Base-by-base conservation (phyloP, 2,329 filamentous ascomycete genomes). In the Stemphylium lycopersici region DNA sequence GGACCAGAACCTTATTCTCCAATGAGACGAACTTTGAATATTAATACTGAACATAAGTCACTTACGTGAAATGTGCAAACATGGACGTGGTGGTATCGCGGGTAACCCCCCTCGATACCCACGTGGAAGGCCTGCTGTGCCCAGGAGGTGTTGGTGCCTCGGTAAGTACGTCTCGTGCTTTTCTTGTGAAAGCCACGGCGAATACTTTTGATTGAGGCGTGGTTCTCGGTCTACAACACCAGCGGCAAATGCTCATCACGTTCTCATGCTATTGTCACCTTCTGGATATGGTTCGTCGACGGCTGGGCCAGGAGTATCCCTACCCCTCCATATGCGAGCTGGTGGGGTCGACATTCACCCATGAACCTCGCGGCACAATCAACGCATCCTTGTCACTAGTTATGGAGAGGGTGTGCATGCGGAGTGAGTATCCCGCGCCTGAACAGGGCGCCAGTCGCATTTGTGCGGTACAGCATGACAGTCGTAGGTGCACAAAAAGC, bases 241-340 rank as follows among this genome's bases (percentile, higher is more conserved):
- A 65, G 59, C 61, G 58, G 59, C 36, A 52, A 49, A 39, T 36
- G 15, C 10, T 20, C 39, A 56, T 52, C 40, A 48, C 58, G 50
- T 38, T 52, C 45, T 52, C 55, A 58, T 61, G 55, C 36, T 39
- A 56, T 54, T 67, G 66, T 63, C 63, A 71, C 70, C 70, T 71
- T 72, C 68, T 71, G 34, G 22, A 58, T 69, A 41, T 54, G 62
- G 57, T 50, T 55, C 49, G 46, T 33, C 46, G 40, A 55, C 38
- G 47, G 56, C 39, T 37, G 32, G 38, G 26, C 40, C 48, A 55
- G 55, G 47, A 48, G 38, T 56, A 53, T 52, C 58, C 57, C 59
- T 59, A 56, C 52, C 58, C 59, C 62, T 65, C 63, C 67, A 56
- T 61, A 48, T 31, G 31, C 29, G 52, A 52, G 41, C 48, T 64